Evolutionary conservation across 2,329 filamentous ascomycete species (phyloP).

Genomic region (Septoria petroselini): DNA sequence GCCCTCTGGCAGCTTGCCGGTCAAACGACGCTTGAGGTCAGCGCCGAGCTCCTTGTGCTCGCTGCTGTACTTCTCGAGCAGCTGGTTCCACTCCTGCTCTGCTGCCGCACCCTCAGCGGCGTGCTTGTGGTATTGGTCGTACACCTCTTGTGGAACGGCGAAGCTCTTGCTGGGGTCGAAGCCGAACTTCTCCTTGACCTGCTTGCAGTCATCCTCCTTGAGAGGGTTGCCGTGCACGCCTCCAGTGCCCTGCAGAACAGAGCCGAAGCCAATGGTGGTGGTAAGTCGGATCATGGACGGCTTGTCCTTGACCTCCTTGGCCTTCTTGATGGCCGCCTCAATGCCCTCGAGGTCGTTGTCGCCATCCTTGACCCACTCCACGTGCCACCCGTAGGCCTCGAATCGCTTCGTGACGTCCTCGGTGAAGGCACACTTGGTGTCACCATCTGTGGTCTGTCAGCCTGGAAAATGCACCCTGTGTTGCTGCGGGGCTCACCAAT

Average conservation of each 20-base stretch:
- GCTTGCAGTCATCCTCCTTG: constrained; percentile 89
- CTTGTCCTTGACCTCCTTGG: constrained; percentile 89
- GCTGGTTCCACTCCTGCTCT: constrained; percentile 93
- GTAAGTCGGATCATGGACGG: constrained; percentile 93
- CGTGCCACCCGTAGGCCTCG: constrained; percentile 96
- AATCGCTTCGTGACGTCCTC: constrained; percentile 95
- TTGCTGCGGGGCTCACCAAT: constrained; percentile 52
- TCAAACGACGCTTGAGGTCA: constrained; percentile 77
- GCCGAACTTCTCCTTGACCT: constrained; percentile 91
- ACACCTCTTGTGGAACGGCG: constrained; percentile 89
- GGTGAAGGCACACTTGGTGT: constrained; percentile 94
- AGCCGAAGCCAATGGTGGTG: constrained; percentile 96
- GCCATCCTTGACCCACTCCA: constrained; percentile 77
- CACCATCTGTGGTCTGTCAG: constrained; percentile 63
- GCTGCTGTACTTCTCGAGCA: constrained; percentile 80
- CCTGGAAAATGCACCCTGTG: not conserved
- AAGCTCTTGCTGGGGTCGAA: constrained; percentile 95
- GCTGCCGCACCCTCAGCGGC: constrained; percentile 79
- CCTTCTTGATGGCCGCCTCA: constrained; percentile 80
- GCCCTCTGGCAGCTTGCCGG: constrained; percentile 82
- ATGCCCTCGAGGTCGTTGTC: constrained; percentile 85
- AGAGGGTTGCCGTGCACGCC: constrained; percentile 95
- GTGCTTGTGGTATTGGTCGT: constrained; percentile 84
- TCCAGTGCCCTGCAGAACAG: constrained; percentile 85
- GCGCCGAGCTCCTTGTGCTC: constrained; percentile 74